Evolutionary conservation across 2,329 filamentous ascomycete species (phyloP), one percentile per base, ranked within the genome.

Genomic region (Scedosporium aurantiacum): DNA sequence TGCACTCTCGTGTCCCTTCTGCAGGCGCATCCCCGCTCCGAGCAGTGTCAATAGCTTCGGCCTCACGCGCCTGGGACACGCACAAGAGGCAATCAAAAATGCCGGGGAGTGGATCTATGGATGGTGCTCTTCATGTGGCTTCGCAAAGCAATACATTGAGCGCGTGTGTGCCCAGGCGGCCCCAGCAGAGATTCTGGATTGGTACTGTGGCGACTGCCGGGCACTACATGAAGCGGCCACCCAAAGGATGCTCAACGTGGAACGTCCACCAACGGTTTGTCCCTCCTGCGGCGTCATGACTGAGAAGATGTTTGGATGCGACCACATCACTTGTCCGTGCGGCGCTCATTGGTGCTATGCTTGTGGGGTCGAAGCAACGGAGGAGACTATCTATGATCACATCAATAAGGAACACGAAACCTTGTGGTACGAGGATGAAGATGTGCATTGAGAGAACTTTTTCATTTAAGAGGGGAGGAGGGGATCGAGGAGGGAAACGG

Each of bases 1-100:
- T 0, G 77, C 79, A 0, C 73, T 82, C 4, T 70, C 67, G 2
- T 81, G 79, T 62, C 78, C 79, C 1, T 82, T 82, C 68, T 82
- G 79, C 63, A 72, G 79, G 25, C 73, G 78, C 0, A 69, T 66
- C 52, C 78, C 78, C 0, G 70, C 72, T 1, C 66, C 74, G 4
- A 70, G 70, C 60, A 74, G 71, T 1, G 64, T 79, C 1, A 64
- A 65, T 21, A 70, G 70, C 1, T 71, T 77, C 59, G 72, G 73
- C 0, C 68, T 78, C 40, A 70, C 73, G 3, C 68, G 67, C 1
- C 67, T 81, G 3, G 72, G 69, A 1, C 70, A 75, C 41, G 63
- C 79, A 25, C 65, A 66, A 2, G 65, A 66, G 1, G 79, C 77
- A 0, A 69, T 80, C 0, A 65, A 71, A 2, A 72, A 78, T 12